Base-by-base conservation (phyloP, 768 basidiomycete species). In the Nidula microcarpa region DNA sequence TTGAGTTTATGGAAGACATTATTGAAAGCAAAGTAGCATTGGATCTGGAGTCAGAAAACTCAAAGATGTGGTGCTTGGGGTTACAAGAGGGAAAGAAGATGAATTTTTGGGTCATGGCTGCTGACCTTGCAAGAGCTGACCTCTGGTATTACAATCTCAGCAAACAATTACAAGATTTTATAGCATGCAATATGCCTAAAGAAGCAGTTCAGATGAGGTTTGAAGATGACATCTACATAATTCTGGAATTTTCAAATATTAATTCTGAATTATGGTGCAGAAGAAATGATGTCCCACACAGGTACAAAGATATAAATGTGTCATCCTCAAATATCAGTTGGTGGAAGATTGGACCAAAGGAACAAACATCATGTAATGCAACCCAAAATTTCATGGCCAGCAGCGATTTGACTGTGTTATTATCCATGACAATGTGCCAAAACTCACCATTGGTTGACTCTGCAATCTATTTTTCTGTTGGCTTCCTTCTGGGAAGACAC, bases 301-400 rank as follows among this genome's bases (percentile, higher is more conserved):
- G 64, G 53, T 65, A n/a, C 49, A 53, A 41, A 37, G 17, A 10
- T 62, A 59, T 57, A 62, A 60, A 57, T 63, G 61, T 53, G 35
- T 62, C 18, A 50, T 52, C 35, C 49, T 66, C 33, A 55, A 54
- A 10, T 68, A 64, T 53, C 63, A 63, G 36, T 68, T 63, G 0
- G 23, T 59, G 2, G 62, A 65, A 52, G 57, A 68, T 45, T 66
- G 65, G 64, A 58, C 59, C 3, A 59, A 61, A 50, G 60, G 18
- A n/a, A 49, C 36, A 30, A 57, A 66, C 47, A 66, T 68, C 32
- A 14, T 68, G 50, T 50, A 61, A 8, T 66, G 65, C 57, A 66
- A 61, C 47, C 54, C 56, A 17, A 41, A 51, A n/a, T 68, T 66
- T 52, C 61, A 65, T 36, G 52, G 53, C 8, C 41, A 53, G 7